Evolutionary conservation across 441 rosid genomes (phyloP).

Genomic region (Erodium trifolium): DNA sequence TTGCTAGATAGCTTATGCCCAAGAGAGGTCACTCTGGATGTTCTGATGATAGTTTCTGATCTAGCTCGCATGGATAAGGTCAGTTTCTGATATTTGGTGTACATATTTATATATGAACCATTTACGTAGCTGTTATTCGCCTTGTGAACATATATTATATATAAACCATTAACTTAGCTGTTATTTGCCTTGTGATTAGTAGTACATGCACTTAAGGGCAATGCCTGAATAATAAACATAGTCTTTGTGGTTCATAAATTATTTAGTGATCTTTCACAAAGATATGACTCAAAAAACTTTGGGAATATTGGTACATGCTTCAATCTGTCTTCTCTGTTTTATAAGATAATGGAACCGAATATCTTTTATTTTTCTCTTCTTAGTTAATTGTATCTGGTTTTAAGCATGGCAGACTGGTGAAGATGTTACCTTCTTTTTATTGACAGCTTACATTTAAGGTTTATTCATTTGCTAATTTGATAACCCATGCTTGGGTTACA

Average conservation of each 20-base stretch:
- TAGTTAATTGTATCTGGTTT: neutral
- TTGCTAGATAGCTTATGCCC: slow-evolving; percentile 64
- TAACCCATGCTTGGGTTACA: neutral
- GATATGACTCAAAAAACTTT: neutral
- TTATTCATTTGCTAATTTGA: neutral
- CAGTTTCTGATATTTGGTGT: slow-evolving; percentile 19
- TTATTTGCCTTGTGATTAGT: neutral
- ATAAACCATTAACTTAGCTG: neutral
- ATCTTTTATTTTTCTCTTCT: slow-evolving; percentile 6
- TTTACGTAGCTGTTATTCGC: neutral
- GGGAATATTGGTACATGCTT: neutral
- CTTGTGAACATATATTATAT: neutral
- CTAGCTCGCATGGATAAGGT: slow-evolving; percentile 96
- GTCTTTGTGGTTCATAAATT: slow-evolving; percentile 1
- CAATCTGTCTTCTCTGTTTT: neutral
- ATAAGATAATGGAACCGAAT: neutral
- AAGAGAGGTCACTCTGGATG: slow-evolving; percentile 70
- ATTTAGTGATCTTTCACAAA: neutral
- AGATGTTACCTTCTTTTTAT: neutral
- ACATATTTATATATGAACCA: neutral
- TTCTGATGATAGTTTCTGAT: slow-evolving; percentile 88
- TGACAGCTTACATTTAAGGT: neutral
- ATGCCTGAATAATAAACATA: slow-evolving; percentile 1
- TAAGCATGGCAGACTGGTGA: neutral
- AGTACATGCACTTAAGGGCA: slow-evolving; percentile 3